A percentile compares a stretch with the other conserved stretches of the same genome.
phyloP scores from a whole-genome alignment of 164 flowering plant species.

The Sedum album region DNA sequence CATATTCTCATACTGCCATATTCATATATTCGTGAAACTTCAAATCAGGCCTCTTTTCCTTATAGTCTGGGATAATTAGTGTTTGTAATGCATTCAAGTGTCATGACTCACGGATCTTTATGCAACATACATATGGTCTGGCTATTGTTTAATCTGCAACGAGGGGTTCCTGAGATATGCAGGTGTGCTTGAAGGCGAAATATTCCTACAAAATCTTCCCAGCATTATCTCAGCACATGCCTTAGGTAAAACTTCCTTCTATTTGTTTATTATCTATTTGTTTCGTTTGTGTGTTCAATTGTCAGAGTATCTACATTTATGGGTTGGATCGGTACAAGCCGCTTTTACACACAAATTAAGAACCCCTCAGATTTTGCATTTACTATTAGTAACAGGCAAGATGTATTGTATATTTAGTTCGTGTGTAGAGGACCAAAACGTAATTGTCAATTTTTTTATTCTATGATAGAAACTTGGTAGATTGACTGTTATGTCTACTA shows the following conservation, averaged over 20 bases:
- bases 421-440: no score
- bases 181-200: constrained; percentile 93
- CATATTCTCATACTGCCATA: neutral
- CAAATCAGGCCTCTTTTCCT: neutral
- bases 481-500: no score
- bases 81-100: neutral
- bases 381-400: no score
- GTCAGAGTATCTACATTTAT: neutral
- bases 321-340: neutral
- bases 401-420: no score
- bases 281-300: neutral
- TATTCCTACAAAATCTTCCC: constrained; percentile 97
- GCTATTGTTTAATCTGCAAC: neutral
- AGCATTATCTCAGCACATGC: constrained; percentile 90
- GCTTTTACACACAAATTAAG: neutral
- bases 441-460: no score
- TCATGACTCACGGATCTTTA: neutral
- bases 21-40: neutral
- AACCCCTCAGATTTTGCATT: neutral
- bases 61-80: neutral
- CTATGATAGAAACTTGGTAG: neutral
- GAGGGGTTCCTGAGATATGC: constrained; percentile 8
- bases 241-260: constrained; percentile 40
- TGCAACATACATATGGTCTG: neutral
- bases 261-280: neutral